Evolutionary conservation across 345 rosid species (phyloP).

Genomic region (Draba incana): DNA sequence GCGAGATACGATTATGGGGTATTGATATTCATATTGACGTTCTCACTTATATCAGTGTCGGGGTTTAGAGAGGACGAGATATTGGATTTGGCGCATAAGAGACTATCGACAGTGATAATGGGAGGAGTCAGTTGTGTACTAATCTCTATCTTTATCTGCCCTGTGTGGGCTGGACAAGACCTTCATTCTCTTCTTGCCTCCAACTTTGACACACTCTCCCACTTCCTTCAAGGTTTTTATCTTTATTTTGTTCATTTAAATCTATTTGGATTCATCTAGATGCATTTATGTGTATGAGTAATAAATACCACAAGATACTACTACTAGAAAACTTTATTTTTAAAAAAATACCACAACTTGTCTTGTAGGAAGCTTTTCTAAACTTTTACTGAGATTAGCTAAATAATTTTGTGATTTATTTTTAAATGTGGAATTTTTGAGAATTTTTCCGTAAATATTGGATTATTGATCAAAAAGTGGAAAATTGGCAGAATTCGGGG

Average conservation of each 20-base stretch:
- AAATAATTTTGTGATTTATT: neutral
- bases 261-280: neutral
- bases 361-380: neutral
- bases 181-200: constrained; percentile 67
- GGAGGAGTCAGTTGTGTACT: constrained; percentile 70
- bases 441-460: neutral
- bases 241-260: constrained; percentile 34
- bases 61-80: constrained; percentile 61
- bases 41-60: constrained; percentile 71
- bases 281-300: too few species aligned
- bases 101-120: constrained; percentile 64
- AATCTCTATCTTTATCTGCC: constrained; percentile 61
- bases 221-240: constrained; percentile 63
- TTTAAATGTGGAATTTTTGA: neutral
- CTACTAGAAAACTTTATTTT: neutral
- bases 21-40: constrained; percentile 81
- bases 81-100: constrained; percentile 59
- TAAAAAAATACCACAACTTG: neutral
- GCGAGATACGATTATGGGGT: constrained; percentile 68
- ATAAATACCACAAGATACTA: too few species aligned
- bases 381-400: neutral
- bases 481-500: constrained; percentile 57
- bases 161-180: constrained; percentile 91
- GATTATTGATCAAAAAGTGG: constrained; percentile 17
- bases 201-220: constrained; percentile 59